Evolutionary conservation across 106 monocot genomes (phyloP).

Genomic region (Dendrobium officinale): DNA sequence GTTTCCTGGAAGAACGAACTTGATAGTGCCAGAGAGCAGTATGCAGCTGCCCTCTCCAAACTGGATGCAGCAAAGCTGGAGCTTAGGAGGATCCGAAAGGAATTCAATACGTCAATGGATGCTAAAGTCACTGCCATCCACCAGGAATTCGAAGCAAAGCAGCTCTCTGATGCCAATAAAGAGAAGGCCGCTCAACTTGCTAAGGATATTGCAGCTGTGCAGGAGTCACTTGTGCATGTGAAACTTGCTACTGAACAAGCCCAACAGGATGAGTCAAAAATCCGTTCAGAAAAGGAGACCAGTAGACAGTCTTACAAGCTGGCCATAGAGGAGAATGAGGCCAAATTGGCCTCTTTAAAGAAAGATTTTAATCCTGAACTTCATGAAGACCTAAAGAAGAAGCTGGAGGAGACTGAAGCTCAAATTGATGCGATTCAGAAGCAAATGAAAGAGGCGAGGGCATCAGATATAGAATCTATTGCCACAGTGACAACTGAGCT

Average conservation of each 20-base stretch:
- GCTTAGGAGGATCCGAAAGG: constrained; percentile 48
- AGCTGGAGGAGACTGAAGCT: constrained; percentile 34
- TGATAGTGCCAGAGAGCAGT: constrained; percentile 42
- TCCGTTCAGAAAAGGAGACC: constrained; percentile 45
- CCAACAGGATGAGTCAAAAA: constrained; percentile 35
- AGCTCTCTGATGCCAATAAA: constrained; percentile 30
- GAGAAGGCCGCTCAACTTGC: constrained; percentile 46
- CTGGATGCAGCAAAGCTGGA: constrained; percentile 61
- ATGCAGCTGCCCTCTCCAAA: constrained; percentile 34
- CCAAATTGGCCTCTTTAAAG: constrained; percentile 36
- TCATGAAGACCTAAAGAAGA: constrained; percentile 28
- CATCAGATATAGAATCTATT: constrained; percentile 41
- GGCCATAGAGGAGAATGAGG: constrained; percentile 39
- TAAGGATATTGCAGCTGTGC: constrained; percentile 42
- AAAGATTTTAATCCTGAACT: constrained; percentile 51
- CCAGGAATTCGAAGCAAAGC: constrained; percentile 47
- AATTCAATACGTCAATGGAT: constrained; percentile 47
- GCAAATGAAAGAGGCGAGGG: constrained; percentile 34
- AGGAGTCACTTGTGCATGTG: constrained; percentile 56
- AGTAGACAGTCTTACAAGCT: constrained; percentile 28
- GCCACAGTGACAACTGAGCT: constrained; percentile 39
- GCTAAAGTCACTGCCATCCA: constrained; percentile 39
- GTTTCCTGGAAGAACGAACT: constrained; percentile 27
- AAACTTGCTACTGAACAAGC: constrained; percentile 59
- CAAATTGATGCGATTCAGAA: constrained; percentile 39